Base-by-base conservation (phyloP, 352 stramenopile genomes). In the Pythium periplocum region DNA sequence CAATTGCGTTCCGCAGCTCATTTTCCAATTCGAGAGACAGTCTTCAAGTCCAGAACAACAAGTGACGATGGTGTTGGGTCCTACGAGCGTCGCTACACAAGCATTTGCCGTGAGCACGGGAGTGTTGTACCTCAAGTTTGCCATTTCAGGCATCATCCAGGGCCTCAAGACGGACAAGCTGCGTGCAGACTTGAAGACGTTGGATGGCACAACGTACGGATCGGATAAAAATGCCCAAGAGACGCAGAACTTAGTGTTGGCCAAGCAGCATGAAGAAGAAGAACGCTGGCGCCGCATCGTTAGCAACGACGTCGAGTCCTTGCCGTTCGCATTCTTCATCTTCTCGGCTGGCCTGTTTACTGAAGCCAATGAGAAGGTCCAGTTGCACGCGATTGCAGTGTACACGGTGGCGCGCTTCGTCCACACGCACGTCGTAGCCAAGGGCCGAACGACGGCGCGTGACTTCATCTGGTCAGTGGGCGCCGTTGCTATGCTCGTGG, bases 61-160 rank as follows among this genome's bases (percentile, higher is more conserved):
- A 49, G 44, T 35, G 0, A 61, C 33, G 8, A 62, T 62, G 56
- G 56, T 62, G 44, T 38, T 62, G n/a, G 56, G 56, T 6, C 56
- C 56, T 17, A 43, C 48, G 6, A 46, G 50, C 9, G 46, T 58
- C 57, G 58, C 44, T 45, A 51, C 58, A 38, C 57, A 64, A 49
- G 55, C 57, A 30, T 68, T 57, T 40, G 61, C 55, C 30, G 31
- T 65, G 9, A 71, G 66, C 62, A 56, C 57, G 31, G 45, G 41
- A n/a, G 44, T 64, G 7, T 48, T 90, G 31, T 74, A 85, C 55
- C 35, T 78, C 64, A 90, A 90, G 67, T 87, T 84, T 64, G 45
- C 87, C 44, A 48, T 53, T 33, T 59, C 61, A 5, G 70, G 66
- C 11, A 62, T 64, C 44, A 75, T 85, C 46, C 74, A 87, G 55